phyloP scores from a whole-genome alignment of 2,329 filamentous ascomycete species.

The Phialophora verrucosa region DNA sequence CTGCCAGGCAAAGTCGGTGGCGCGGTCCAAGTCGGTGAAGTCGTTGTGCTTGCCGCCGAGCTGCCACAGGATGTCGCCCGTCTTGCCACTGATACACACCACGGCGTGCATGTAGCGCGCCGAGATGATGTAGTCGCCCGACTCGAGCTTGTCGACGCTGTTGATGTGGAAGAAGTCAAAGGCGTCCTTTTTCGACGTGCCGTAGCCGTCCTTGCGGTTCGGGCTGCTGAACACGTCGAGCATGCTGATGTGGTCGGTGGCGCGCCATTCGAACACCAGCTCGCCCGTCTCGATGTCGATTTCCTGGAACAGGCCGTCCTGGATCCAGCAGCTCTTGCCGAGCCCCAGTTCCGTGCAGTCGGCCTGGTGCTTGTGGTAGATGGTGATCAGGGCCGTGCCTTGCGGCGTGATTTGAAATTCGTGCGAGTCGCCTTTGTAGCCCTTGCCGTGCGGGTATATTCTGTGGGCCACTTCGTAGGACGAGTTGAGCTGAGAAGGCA shows the following conservation, averaged over 20 bases:
- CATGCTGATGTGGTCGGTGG: conserved; percentile 45
- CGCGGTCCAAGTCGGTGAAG: conserved; percentile 51
- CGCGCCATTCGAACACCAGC: conserved; percentile 55
- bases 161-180: conserved; percentile 67
- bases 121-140: conserved; percentile 62
- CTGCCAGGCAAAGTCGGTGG: conserved; percentile 58
- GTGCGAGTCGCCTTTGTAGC: conserved; percentile 38
- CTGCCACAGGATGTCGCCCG: conserved; percentile 60
- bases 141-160: conserved; percentile 58
- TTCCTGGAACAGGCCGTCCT: conserved; percentile 53
- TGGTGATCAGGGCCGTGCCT: conserved; percentile 34
- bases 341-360: conserved; percentile 27
- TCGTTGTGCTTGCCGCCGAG: conserved; percentile 58
- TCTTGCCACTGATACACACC: conserved; percentile 54
- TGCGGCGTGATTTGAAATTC: conserved; percentile 34
- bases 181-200: conserved; percentile 19
- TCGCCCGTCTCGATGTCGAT: conserved; percentile 52
- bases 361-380: conserved; percentile 32
- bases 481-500: conserved; percentile 52
- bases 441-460: conserved; percentile 26
- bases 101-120: conserved; percentile 57
- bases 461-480: conserved; percentile 36
- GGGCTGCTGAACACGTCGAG: conserved; percentile 32
- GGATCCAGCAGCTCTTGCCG: conserved; percentile 43
- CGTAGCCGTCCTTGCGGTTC: conserved; percentile 20